A percentile compares a stretch with the other conserved stretches of the same genome.
phyloP scores from a whole-genome alignment of 2,329 filamentous ascomycete genomes.

The Akanthomyces dipterigenus region DNA sequence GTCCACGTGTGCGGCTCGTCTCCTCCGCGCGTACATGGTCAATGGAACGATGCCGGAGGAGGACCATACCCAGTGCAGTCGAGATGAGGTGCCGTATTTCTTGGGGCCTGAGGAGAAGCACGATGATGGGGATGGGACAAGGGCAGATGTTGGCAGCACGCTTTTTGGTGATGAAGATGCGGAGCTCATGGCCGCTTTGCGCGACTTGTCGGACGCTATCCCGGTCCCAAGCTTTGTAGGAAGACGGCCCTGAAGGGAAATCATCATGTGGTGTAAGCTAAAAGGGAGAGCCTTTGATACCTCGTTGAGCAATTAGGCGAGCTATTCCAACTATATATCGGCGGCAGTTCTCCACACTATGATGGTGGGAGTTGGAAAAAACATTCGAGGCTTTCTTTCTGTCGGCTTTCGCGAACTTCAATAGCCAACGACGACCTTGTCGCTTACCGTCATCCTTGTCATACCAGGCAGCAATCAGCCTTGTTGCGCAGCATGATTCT shows the following conservation, averaged over 20 bases:
- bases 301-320: not conserved
- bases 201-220: not conserved
- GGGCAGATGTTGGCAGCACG: not conserved
- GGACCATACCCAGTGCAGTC: not conserved
- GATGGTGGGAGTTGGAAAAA: too few species aligned
- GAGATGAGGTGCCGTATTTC: not conserved
- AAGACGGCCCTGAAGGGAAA: too few species aligned
- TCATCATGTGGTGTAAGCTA: too few species aligned
- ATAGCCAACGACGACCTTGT: not conserved
- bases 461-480: not conserved
- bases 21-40: conserved; percentile 30
- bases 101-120: not conserved
- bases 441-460: not conserved
- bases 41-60: conserved; percentile 31
- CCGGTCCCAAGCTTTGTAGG: not conserved
- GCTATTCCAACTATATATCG: not conserved
- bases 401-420: not conserved
- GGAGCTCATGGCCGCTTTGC: not conserved
- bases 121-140: not conserved
- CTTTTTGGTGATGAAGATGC: not conserved
- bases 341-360: too few species aligned
- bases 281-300: too few species aligned
- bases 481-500: not conserved
- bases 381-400: too few species aligned
- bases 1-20: conserved; percentile 29